A percentile compares a stretch with the other conserved stretches of the same genome.
phyloP scores from a whole-genome alignment of 1,284 basidiomycete species.

The Hypsizygus ulmarius region DNA sequence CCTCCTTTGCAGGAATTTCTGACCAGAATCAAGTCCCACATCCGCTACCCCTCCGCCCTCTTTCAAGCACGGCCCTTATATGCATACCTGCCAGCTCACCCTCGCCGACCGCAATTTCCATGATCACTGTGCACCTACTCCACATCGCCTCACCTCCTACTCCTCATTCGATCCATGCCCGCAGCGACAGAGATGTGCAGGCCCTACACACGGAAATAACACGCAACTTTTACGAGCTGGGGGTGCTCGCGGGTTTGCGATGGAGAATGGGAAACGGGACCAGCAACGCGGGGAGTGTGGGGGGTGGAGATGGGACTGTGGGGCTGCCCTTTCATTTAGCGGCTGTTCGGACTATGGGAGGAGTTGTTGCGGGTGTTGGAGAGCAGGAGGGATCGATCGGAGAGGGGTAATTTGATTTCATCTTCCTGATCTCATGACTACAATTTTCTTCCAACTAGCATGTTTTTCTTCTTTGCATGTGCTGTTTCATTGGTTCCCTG shows the following conservation, averaged over 20 bases:
- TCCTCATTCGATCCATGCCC: constrained; percentile 34
- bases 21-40: constrained; percentile 23
- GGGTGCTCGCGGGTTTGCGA: constrained; percentile 52
- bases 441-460: too few species aligned
- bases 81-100: constrained; percentile 43
- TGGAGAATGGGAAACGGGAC: constrained; percentile 39
- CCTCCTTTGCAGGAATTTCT: too few species aligned
- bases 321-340: too few species aligned
- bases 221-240: constrained; percentile 64
- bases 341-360: too few species aligned
- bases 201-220: constrained; percentile 56
- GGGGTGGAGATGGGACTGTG: too few species aligned
- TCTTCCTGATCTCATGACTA: too few species aligned
- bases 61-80: constrained; percentile 55
- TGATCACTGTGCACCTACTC: constrained; percentile 62
- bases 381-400: too few species aligned
- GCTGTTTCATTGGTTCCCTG: too few species aligned
- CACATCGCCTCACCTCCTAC: constrained; percentile 38
- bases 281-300: too few species aligned
- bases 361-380: too few species aligned
- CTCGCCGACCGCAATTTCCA: constrained; percentile 41
- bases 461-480: too few species aligned
- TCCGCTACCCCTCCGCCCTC: constrained; percentile 45
- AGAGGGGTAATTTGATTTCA: too few species aligned
- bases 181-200: constrained; percentile 25